phyloP scores from a whole-genome alignment of 2,329 filamentous ascomycete genomes.

The Arthroderma uncinatum region DNA sequence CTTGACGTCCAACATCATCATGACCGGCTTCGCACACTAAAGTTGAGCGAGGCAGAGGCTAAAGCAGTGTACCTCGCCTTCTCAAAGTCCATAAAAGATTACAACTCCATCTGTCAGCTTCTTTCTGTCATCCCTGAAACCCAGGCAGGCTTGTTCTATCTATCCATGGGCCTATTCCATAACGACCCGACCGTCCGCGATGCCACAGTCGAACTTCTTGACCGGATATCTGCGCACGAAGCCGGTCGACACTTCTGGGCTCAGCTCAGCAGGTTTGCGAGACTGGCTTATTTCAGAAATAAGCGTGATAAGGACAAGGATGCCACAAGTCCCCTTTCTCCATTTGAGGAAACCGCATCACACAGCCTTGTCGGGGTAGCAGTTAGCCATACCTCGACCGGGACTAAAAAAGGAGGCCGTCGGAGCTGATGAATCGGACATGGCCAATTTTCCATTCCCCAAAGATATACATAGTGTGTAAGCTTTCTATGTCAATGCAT shows the following conservation, averaged over 20 bases:
- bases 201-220: slow-evolving; percentile 66
- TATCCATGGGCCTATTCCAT: slow-evolving; percentile 85
- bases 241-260: slow-evolving; percentile 91
- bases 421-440: background rate
- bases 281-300: slow-evolving; percentile 71
- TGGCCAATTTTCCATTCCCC: background rate
- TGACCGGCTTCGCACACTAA: slow-evolving; percentile 74
- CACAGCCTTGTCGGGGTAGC: slow-evolving; percentile 28
- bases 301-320: slow-evolving; percentile 48
- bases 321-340: slow-evolving; percentile 16
- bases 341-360: slow-evolving; percentile 19
- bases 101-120: slow-evolving; percentile 76
- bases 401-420: background rate
- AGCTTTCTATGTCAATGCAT: background rate
- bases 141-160: slow-evolving; percentile 79
- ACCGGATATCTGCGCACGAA: slow-evolving; percentile 72
- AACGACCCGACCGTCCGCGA: slow-evolving; percentile 68
- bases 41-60: slow-evolving; percentile 62
- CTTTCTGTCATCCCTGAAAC: slow-evolving; percentile 73
- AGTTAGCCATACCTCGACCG: slow-evolving; percentile 1
- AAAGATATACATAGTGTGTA: background rate
- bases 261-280: slow-evolving; percentile 74
- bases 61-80: slow-evolving; percentile 79
- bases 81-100: slow-evolving; percentile 60
- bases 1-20: slow-evolving; percentile 80